A percentile compares a stretch with the other conserved stretches of the same genome.
These are phyloP conservation scores for Pseudogymnoascus sp. DNA, from an alignment of 2,329 filamentous ascomycete species.

Conservation along the genomic window DNA sequence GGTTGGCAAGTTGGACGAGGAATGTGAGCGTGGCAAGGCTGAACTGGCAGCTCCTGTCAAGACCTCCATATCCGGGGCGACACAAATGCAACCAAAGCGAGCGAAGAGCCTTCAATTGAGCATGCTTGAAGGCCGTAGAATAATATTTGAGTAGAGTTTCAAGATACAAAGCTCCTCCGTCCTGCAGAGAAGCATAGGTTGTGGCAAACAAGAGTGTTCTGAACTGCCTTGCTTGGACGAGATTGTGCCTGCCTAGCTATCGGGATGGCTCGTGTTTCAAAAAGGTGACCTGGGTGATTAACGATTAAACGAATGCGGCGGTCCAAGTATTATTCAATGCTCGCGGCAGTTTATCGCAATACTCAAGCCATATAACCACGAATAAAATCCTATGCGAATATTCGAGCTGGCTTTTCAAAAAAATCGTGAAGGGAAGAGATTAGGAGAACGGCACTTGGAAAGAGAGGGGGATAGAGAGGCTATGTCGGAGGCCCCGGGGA, in stretches of 20 bases:
- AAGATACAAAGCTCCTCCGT: not conserved
- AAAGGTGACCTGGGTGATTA: slow-evolving; percentile 8
- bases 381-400: not conserved
- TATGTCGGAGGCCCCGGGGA: slow-evolving; percentile 2
- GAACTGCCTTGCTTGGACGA: not conserved
- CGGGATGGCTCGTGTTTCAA: slow-evolving; percentile 2
- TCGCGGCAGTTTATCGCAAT: not conserved
- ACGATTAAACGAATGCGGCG: slow-evolving; percentile 3
- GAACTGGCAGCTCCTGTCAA: slow-evolving; percentile 13
- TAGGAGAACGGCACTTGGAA: not conserved
- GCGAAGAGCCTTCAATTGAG: not conserved
- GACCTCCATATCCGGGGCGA: slow-evolving; percentile 2
- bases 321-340: not conserved
- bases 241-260: slow-evolving; percentile 6
- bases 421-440: not conserved
- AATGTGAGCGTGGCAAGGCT: slow-evolving; percentile 27
- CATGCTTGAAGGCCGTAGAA: not conserved
- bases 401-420: not conserved
- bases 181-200: not conserved
- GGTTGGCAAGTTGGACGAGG: slow-evolving; percentile 27
- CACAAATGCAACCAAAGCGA: slow-evolving; percentile 5
- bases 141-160: not conserved
- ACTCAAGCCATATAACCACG: not conserved
- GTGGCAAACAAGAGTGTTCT: not conserved
- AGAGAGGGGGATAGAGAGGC: not conserved